phyloP scores from a whole-genome alignment of 139 green algal species.

The Closterium sp. region DNA sequence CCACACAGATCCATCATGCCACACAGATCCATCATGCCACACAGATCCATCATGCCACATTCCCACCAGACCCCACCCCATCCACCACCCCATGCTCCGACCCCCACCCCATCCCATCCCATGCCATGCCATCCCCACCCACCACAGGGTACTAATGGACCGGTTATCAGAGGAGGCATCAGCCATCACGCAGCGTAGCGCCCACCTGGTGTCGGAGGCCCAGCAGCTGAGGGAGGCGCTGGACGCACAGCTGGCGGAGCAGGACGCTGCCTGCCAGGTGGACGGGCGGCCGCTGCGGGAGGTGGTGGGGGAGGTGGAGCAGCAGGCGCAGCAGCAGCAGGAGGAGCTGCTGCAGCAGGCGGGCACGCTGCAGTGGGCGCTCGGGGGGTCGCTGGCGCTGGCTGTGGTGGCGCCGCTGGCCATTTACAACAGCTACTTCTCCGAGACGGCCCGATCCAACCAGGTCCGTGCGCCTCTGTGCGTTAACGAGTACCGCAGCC shows the following conservation, averaged over 20 bases:
- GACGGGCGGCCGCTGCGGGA: not conserved
- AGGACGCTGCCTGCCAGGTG: not conserved
- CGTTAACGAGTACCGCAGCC: no score
- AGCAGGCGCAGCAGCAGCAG: not conserved
- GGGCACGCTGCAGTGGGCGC: not conserved
- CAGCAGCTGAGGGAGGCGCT: not conserved
- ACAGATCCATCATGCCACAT: no score
- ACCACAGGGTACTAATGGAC: no score
- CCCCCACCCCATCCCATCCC: no score
- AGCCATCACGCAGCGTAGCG: no score
- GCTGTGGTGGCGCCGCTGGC: not conserved
- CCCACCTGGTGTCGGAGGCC: not conserved
- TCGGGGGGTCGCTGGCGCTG: not conserved
- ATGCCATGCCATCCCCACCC: no score
- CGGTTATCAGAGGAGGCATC: no score
- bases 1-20: no score
- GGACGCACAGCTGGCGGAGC: not conserved
- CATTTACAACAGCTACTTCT: not conserved
- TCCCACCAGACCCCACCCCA: not conserved
- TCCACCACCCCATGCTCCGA: no score
- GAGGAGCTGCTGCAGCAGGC: not conserved
- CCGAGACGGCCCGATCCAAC: not conserved
- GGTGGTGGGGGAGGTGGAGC: conserved; percentile 9
- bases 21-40: no score
- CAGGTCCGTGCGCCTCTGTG: not conserved